Evolutionary conservation across 192 early-diverging fungal genomes (phyloP).

Genomic region (Lunasporangiospora selenospora): DNA sequence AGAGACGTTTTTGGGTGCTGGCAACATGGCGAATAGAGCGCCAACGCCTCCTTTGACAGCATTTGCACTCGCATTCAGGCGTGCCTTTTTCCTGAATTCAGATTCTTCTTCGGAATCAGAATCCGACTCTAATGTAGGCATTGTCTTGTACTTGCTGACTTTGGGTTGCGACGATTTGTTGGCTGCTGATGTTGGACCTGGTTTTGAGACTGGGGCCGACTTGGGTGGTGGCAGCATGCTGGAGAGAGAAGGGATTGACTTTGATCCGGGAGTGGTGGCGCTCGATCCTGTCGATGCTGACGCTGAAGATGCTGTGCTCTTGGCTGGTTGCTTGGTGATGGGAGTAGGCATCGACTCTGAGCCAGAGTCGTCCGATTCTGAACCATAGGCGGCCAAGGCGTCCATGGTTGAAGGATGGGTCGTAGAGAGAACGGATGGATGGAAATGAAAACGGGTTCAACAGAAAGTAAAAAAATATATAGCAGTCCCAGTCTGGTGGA

Average conservation of each 20-base stretch:
- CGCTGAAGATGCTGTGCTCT: not conserved
- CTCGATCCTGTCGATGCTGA: not conserved
- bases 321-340: no score
- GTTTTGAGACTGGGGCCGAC: not conserved
- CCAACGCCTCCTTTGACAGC: conserved; percentile 18
- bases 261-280: not conserved
- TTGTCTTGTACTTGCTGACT: conserved; percentile 26
- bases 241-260: conserved; percentile 4
- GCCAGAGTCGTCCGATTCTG: conserved; percentile 36
- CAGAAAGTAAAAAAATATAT: no score
- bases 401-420: no score
- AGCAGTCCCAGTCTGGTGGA: no score
- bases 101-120: conserved; percentile 43
- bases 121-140: conserved; percentile 29
- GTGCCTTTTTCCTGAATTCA: conserved; percentile 37
- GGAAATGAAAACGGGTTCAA: no score
- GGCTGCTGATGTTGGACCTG: not conserved
- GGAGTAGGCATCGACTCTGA: conserved; percentile 8
- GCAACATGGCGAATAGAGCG: conserved; percentile 34
- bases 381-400: conserved; percentile 38
- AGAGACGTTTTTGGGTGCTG: conserved; percentile 35
- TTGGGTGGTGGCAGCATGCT: conserved; percentile 28
- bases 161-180: no score
- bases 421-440: no score
- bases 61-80: conserved; percentile 13